These are phyloP conservation scores for Lignosus rhinocerotis DNA, from an alignment of 1,284 basidiomycete species.

Conservation along the genomic window DNA sequence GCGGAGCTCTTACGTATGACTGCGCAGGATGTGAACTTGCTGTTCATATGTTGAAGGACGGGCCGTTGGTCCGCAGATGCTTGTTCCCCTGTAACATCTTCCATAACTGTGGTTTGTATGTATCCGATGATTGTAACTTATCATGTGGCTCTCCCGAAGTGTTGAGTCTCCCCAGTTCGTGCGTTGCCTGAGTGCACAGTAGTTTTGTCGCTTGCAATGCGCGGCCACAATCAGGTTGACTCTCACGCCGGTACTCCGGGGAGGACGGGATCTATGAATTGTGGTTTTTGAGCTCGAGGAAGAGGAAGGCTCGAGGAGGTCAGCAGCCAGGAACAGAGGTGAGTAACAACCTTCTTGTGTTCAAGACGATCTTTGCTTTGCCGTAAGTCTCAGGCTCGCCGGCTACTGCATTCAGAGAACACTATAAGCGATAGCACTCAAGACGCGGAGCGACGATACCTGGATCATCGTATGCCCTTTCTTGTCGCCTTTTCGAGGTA, in stretches of 20 bases:
- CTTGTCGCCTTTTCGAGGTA: background rate
- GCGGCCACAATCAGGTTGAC: background rate
- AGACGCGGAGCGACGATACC: background rate
- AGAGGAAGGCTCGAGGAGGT: background rate
- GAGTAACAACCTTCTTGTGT: background rate
- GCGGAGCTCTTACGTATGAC: background rate
- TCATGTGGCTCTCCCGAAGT: background rate
- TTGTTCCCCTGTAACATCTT: background rate
- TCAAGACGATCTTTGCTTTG: background rate
- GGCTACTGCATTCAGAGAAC: background rate
- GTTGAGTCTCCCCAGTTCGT: background rate
- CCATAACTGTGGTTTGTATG: background rate
- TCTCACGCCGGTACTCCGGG: background rate
- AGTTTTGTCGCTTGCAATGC: too few species aligned
- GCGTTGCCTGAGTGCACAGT: too few species aligned
- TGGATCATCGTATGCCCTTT: background rate
- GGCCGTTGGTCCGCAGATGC: background rate
- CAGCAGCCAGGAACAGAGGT: background rate
- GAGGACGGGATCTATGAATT: background rate
- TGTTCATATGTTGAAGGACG: slow-evolving; percentile 47
- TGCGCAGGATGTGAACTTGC: slow-evolving; percentile 50
- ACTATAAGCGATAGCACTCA: background rate
- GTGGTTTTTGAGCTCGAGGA: background rate
- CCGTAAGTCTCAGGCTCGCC: background rate
- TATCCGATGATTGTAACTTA: background rate